Conservation (phyloP, 345 rosid genomes). For the Gynandropsis gynandra region DNA sequence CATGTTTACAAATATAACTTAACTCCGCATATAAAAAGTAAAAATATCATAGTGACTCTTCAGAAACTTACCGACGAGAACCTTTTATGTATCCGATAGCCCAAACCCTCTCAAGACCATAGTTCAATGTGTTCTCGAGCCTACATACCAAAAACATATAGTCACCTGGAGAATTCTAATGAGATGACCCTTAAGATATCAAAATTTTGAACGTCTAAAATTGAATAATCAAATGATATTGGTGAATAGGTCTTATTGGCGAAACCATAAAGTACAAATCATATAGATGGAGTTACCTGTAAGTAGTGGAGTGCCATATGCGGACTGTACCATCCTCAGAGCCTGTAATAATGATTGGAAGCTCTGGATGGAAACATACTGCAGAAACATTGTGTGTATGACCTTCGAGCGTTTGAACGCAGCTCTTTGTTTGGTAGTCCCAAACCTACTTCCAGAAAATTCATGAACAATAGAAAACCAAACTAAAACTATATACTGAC, state of each 20-base stretch:
- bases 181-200: conserved; percentile 2
- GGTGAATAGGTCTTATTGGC: too few relatives aligned
- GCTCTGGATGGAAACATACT: conserved; percentile 75
- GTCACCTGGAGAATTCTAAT: conserved; percentile 8
- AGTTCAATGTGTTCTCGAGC: conserved; percentile 66
- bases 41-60: conserved; percentile 7
- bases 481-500: conserved; percentile 10
- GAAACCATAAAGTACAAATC: not conserved
- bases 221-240: too few relatives aligned
- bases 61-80: conserved; percentile 57
- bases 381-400: conserved; percentile 90
- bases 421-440: conserved; percentile 76
- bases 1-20: not conserved
- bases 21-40: not conserved
- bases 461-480: conserved; percentile 21
- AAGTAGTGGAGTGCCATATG: conserved; percentile 78
- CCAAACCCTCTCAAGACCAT: conserved; percentile 87
- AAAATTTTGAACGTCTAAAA: too few relatives aligned
- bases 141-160: conserved; percentile 22
- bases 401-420: conserved; percentile 75
- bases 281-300: conserved; percentile 38
- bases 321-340: conserved; percentile 85
- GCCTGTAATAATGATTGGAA: conserved; percentile 73
- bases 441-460: conserved; percentile 50
- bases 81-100: conserved; percentile 57